These are phyloP conservation scores for Saturnispora sekii DNA, from an alignment of 805 yeast species.

Conservation along the genomic window DNA sequence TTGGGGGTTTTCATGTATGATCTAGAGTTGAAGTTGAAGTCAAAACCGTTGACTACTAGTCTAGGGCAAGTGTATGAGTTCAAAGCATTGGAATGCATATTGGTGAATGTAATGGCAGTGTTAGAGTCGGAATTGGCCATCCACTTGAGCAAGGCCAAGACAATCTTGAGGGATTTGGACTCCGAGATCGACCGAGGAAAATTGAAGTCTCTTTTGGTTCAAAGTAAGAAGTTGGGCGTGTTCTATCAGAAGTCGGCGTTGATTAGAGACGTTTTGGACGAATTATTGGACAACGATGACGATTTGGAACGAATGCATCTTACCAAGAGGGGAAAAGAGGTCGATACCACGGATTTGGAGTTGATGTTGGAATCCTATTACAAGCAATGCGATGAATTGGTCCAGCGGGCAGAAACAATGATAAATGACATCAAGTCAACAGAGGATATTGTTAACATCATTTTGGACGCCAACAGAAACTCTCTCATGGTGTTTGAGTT, in stretches of 20 bases:
- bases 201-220: constrained; percentile 60
- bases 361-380: constrained; percentile 83
- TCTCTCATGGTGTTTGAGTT: constrained; percentile 80
- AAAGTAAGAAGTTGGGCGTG: constrained; percentile 59
- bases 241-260: constrained; percentile 69
- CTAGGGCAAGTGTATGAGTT: constrained; percentile 60
- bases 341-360: constrained; percentile 59
- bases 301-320: constrained; percentile 75
- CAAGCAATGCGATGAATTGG: constrained; percentile 87
- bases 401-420: constrained; percentile 79
- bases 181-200: constrained; percentile 69
- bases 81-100: constrained; percentile 70
- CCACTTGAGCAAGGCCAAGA: constrained; percentile 50
- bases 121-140: constrained; percentile 65
- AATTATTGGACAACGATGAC: constrained; percentile 77
- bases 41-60: constrained; percentile 9
- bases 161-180: constrained; percentile 61
- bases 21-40: constrained; percentile 60
- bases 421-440: constrained; percentile 80
- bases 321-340: constrained; percentile 29
- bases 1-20: constrained; percentile 79
- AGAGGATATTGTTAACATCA: constrained; percentile 87
- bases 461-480: constrained; percentile 84
- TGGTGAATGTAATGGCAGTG: constrained; percentile 70
- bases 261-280: constrained; percentile 75